phyloP scores from a whole-genome alignment of 2,329 filamentous ascomycete genomes.

The Pezizomycotina sp. region DNA sequence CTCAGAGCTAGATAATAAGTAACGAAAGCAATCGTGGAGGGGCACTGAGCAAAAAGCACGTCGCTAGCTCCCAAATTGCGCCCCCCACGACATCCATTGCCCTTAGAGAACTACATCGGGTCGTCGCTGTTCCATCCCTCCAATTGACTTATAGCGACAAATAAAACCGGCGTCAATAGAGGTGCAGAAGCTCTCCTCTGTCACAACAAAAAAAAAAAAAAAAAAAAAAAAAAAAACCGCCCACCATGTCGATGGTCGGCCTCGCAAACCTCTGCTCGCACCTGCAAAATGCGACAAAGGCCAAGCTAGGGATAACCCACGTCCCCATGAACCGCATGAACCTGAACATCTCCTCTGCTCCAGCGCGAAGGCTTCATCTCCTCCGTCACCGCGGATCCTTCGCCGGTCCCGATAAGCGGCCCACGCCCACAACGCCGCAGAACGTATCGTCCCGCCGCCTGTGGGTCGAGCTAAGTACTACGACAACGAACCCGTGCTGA shows the following conservation, averaged over 20 bases:
- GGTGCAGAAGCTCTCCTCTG: no score
- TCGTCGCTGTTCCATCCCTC: no score
- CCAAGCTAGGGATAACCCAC: constrained; percentile 70
- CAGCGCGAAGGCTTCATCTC: constrained; percentile 71
- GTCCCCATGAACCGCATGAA: constrained; percentile 68
- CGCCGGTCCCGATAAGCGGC: constrained; percentile 42
- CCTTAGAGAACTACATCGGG: no score
- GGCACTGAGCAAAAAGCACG: no score
- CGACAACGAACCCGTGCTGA: constrained; percentile 63
- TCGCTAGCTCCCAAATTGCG: no score
- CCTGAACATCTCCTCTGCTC: constrained; percentile 56
- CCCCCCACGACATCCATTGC: no score
- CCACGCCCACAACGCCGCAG: constrained; percentile 44
- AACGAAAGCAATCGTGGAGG: no score
- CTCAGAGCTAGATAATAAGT: no score
- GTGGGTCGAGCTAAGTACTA: constrained; percentile 82
- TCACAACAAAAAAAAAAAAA: no score
- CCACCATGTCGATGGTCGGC: constrained; percentile 53
- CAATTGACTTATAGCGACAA: no score
- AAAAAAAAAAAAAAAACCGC: no score
- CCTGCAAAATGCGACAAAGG: constrained; percentile 72
- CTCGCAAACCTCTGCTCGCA: constrained; percentile 74
- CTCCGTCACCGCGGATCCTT: constrained; percentile 47
- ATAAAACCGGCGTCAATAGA: no score
- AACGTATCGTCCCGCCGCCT: constrained; percentile 62